Percentiles rank a stretch among this genome's conserved stretches.
phyloP scores from a whole-genome alignment of 2,329 filamentous ascomycete species.

The Aspergillus quadricinctus region DNA sequence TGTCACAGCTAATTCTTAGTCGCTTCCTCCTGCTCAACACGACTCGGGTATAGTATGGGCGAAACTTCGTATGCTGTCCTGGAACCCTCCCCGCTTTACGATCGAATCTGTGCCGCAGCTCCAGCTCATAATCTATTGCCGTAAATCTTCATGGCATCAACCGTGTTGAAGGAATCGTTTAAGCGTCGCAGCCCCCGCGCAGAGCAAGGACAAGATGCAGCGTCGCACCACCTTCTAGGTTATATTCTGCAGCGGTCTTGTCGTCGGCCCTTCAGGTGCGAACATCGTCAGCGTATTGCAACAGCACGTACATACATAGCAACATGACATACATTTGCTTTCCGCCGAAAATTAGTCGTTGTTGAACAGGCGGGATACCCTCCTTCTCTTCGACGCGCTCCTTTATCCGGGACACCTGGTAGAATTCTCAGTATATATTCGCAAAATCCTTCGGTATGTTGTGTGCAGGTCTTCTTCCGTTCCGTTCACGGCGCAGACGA shows the following conservation, averaged over 20 bases:
- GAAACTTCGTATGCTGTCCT: background rate
- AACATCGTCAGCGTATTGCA: constrained; percentile 1
- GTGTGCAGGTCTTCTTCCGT: background rate
- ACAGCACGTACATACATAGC: background rate
- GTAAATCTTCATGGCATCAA: constrained; percentile 4
- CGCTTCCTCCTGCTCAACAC: background rate
- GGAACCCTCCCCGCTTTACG: background rate
- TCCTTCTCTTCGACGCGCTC: constrained; percentile 99
- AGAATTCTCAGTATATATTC: background rate
- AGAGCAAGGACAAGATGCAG: constrained; percentile 94
- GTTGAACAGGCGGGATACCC: constrained; percentile 93
- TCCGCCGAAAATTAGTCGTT: constrained; percentile 90
- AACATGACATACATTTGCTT: constrained; percentile 79
- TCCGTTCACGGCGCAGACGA: background rate
- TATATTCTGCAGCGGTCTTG: constrained; percentile 86
- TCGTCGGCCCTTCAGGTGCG: constrained; percentile 71
- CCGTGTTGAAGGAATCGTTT: constrained; percentile 15
- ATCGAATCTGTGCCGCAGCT: background rate
- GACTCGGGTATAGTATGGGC: background rate
- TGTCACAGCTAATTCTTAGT: background rate
- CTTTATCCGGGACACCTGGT: constrained; percentile 89
- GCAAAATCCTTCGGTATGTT: background rate
- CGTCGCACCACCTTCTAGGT: constrained; percentile 85
- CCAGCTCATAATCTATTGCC: background rate
- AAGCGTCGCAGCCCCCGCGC: constrained; percentile 60